Conservation (phyloP, 2,329 filamentous ascomycete genomes). For the Bipolaris cookei region DNA sequence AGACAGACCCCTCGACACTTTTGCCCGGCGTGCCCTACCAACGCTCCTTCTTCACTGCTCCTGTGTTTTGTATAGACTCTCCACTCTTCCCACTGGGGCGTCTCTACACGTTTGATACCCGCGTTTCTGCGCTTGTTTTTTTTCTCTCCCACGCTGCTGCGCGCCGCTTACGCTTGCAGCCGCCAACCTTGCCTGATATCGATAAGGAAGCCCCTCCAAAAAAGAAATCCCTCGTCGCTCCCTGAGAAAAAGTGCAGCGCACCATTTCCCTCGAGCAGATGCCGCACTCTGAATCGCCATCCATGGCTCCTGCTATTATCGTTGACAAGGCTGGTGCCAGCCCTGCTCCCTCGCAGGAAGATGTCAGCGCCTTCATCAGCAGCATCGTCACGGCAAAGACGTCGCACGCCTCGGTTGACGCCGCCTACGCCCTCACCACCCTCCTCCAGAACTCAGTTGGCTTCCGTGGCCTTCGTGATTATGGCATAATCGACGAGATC, state of each 20-base stretch:
- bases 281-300: constrained; percentile 60
- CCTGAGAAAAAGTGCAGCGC: constrained; percentile 10
- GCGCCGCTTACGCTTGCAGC: constrained; percentile 24
- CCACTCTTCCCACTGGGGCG: constrained; percentile 38
- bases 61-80: constrained; percentile 38
- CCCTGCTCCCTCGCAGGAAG: constrained; percentile 54
- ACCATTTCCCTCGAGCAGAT: constrained; percentile 41
- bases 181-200: constrained; percentile 26
- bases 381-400: constrained; percentile 58
- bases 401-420: constrained; percentile 64
- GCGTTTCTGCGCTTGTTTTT: constrained; percentile 5
- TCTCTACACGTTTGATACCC: constrained; percentile 33
- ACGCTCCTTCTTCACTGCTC: constrained; percentile 23
- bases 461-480: constrained; percentile 65
- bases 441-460: constrained; percentile 70
- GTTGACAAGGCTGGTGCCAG: constrained; percentile 54
- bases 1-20: constrained; percentile 19
- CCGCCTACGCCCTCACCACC: constrained; percentile 68
- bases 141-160: constrained; percentile 15
- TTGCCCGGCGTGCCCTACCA: constrained; percentile 20
- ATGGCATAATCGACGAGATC: constrained; percentile 67
- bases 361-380: constrained; percentile 52
- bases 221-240: constrained; percentile 26
- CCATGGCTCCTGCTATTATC: constrained; percentile 56
- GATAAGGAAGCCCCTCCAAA: constrained; percentile 43